Evolutionary conservation across 2,329 filamentous ascomycete genomes (phyloP), one percentile per base, ranked within the genome.

Genomic region (Ophiostoma triangulosporum): DNA sequence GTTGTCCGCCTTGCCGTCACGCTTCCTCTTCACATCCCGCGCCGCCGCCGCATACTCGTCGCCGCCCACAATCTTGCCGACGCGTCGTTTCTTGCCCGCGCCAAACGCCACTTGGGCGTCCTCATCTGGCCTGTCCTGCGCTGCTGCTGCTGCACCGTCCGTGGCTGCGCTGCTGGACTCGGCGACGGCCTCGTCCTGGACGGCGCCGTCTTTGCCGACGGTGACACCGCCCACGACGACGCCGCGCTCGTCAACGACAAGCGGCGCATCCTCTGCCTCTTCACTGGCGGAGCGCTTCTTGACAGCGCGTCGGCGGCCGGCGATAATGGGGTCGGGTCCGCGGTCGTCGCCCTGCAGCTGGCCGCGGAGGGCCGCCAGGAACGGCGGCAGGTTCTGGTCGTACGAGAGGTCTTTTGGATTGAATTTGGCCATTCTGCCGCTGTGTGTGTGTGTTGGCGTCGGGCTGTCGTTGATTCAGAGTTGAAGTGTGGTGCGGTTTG

Each of bases 261-360:
- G 74, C 0, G 87, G 87, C 50, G 75, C 83, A 64, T 91, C 86
- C 60, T 91, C 86, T 12, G 84, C 84, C 56, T 88, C 81, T 38
- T 83, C 82, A 60, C 83, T 81, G 56, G 71, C 78, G 15, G 77
- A 78, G 33, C 73, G 74, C 67, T 71, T 76, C 68, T 72, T 76
- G 55, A 62, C 66, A 49, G 73, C 69, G n/a, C 77, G 69, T 2
- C 75, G 68, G 17, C 70, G 70, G 6, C 68, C 70, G 1, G 75
- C 71, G 35, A 78, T 68, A 40, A 77, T 68, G 4, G 75, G 73
- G 54, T 80, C 74, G 60, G 78, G 70, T 35, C 75, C 68, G 66
- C 71, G 63, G 72, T 66, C 62, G 67, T 73, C 63, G 70, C 71
- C 58, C 7, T 26, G 20, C 69, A 72, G 61, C 65, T 80, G 68